Evolutionary conservation across 2,329 filamentous ascomycete genomes (phyloP), one percentile per base, ranked within the genome.

Genomic region (Stagonosporopsis cucurbitacearum): DNA sequence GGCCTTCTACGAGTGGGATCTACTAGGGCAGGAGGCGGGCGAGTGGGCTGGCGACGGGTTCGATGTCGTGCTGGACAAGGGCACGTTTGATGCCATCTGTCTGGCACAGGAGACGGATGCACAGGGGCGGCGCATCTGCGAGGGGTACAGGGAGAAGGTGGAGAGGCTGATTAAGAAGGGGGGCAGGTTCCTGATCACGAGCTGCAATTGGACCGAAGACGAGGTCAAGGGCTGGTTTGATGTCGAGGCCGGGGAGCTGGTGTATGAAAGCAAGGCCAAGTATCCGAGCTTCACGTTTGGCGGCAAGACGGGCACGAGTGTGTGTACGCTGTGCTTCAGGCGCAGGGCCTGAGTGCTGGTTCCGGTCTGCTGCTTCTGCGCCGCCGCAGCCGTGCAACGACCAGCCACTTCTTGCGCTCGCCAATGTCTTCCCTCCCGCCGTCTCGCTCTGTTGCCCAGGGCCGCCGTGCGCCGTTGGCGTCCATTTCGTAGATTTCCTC

Each of bases 121-220:
- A 12, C 72, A 75, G 13, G 87, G 84, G 0, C 79, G 84, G 33
- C 83, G 89, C 50, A 81, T 90, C 12, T 90, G 87, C 71, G 91
- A 96, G 73, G 82, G 83, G 3, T 99, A 99, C 78, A 84, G 85
- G 43, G 81, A 83, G 42, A 85, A 86, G 48, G 87, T 94, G 28
- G 79, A 88, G 58, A 78, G 76, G 25, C 81, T 98, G 60, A 83
- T 98, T 47, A 86, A 85, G 65, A 78, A 77, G 1, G 88, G 88
- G 1, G 91, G 91, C 0, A 80, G 91, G 22, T 84, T 98, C 66
- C 77, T 97, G 57, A 86, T 99, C 50, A 98, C 95, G 50, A 97
- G 92, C 76, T 99, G 95, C 75, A 99, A 99, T 78, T 99, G 95
- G 95, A 98, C 94, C 1, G 92, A 95, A 79, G 84, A 87, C 36